phyloP scores from a whole-genome alignment of 305 asterid genomes.

The Ilex paraguariensis region DNA sequence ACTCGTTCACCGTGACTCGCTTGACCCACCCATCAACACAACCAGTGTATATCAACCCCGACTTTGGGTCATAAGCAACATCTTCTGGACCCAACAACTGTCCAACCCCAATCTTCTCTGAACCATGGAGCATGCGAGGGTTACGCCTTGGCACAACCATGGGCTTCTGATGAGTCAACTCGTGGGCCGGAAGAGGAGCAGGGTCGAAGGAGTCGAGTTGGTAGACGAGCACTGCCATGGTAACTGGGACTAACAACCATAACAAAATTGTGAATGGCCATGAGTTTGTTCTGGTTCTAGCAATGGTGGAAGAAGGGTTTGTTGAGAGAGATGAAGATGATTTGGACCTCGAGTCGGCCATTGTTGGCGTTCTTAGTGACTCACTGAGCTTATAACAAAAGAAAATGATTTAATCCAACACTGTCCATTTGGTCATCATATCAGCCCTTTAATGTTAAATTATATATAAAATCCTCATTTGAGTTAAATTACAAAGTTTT shows the following conservation, averaged over 20 bases:
- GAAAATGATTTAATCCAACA: too few species aligned
- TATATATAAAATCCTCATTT: too few species aligned
- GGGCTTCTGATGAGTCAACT: slow-evolving; percentile 19
- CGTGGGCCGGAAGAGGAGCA: slow-evolving; percentile 45
- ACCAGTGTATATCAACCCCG: slow-evolving; percentile 65
- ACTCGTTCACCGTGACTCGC: slow-evolving; percentile 36
- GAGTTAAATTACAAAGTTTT: too few species aligned
- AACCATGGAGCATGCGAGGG: slow-evolving; percentile 40
- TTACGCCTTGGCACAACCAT: slow-evolving; percentile 33
- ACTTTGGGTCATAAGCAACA: slow-evolving; percentile 46
- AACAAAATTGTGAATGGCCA: slow-evolving; percentile 24
- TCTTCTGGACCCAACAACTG: slow-evolving; percentile 65
- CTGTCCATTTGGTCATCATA: too few species aligned
- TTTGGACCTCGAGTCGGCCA: too few species aligned
- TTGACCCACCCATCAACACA: slow-evolving; percentile 74
- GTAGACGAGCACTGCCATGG: slow-evolving; percentile 39
- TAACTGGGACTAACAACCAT: slow-evolving; percentile 26
- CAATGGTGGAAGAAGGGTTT: too few species aligned
- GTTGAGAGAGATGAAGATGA: too few species aligned
- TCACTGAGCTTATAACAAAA: too few species aligned
- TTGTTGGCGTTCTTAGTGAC: too few species aligned
- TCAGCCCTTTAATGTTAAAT: too few species aligned
- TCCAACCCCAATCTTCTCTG: slow-evolving; percentile 62
- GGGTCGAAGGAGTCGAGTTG: slow-evolving; percentile 66
- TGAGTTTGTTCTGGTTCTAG: neutral